Evolutionary conservation across 2,329 filamentous ascomycete genomes (phyloP).

Genomic region (Leptosphaerulina australis): DNA sequence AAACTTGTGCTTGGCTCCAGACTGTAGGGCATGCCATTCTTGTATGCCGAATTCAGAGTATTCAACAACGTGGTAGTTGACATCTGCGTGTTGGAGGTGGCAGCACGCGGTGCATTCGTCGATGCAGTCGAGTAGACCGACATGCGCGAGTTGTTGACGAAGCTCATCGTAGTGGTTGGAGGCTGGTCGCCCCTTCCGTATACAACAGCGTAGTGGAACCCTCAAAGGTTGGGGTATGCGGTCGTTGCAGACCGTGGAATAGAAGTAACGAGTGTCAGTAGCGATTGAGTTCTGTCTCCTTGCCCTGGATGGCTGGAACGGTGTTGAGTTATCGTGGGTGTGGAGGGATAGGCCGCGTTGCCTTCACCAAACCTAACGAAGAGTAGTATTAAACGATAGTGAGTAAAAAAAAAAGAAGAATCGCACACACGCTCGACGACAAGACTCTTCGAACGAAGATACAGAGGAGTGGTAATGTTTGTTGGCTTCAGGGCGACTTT

Average conservation of each 20-base stretch:
- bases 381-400: conserved; percentile 36
- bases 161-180: conserved; percentile 48
- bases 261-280: conserved; percentile 28
- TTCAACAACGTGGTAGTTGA: conserved; percentile 94
- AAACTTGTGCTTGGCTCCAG: conserved; percentile 90
- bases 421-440: conserved; percentile 20
- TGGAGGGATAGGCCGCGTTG: conserved; percentile 6
- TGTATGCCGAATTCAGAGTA: conserved; percentile 86
- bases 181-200: conserved; percentile 33
- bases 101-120: conserved; percentile 59
- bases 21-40: conserved; percentile 78
- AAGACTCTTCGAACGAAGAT: conserved; percentile 14
- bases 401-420: conserved; percentile 32
- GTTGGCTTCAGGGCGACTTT: conserved; percentile 30
- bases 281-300: conserved; percentile 19
- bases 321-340: conserved; percentile 14
- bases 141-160: conserved; percentile 65
- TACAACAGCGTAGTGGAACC: conserved; percentile 6
- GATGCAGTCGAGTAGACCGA: conserved; percentile 68
- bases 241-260: conserved; percentile 7
- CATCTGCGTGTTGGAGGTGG: conserved; percentile 75
- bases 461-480: conserved; percentile 16
- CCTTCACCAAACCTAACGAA: conserved; percentile 24
- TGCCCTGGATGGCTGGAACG: conserved; percentile 10
- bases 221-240: conserved; percentile 5